Evolutionary conservation across 805 yeast species (phyloP).

Genomic region (Yamadazyma sp.): DNA sequence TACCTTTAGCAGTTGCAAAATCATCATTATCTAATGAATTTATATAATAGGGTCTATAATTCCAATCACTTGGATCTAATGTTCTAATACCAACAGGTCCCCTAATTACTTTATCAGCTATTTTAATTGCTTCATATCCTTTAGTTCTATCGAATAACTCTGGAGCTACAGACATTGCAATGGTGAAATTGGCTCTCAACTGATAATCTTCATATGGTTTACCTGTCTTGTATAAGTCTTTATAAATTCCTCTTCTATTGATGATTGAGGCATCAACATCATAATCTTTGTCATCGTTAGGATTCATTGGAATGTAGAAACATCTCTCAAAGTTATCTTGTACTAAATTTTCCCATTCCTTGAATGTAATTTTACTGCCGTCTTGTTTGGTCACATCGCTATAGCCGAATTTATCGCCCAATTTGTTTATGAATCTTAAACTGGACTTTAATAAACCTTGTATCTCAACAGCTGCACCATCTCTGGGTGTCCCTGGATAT

Average conservation of each 20-base stretch:
- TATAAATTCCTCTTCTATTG: conserved; percentile 91
- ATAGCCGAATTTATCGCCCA: conserved; percentile 60
- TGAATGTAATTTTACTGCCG: conserved; percentile 55
- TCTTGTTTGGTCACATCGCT: conserved; percentile 54
- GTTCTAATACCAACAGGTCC: conserved; percentile 94
- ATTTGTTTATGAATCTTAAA: conserved; percentile 69
- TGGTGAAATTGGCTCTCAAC: conserved; percentile 84
- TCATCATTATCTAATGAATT: conserved; percentile 80
- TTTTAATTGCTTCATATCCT: conserved; percentile 61
- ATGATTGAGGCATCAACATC: conserved; percentile 63
- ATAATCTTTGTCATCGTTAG: conserved; percentile 56
- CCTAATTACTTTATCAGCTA: conserved; percentile 71
- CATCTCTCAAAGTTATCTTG: conserved; percentile 74
- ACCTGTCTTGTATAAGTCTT: conserved; percentile 77
- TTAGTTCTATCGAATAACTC: conserved; percentile 67
- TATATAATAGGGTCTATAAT: conserved; percentile 85
- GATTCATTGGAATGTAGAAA: conserved; percentile 70
- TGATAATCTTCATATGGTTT: conserved; percentile 94
- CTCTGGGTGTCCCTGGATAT: conserved; percentile 96
- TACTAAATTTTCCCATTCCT: conserved; percentile 70
- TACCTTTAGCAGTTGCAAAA: conserved; percentile 90
- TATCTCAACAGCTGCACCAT: conserved; percentile 94
- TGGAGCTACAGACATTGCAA: conserved; percentile 94
- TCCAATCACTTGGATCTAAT: conserved; percentile 86
- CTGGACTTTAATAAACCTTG: conserved; percentile 84